Conservation (phyloP, 768 basidiomycete genomes). For the Hortiboletus flavorubellus region DNA sequence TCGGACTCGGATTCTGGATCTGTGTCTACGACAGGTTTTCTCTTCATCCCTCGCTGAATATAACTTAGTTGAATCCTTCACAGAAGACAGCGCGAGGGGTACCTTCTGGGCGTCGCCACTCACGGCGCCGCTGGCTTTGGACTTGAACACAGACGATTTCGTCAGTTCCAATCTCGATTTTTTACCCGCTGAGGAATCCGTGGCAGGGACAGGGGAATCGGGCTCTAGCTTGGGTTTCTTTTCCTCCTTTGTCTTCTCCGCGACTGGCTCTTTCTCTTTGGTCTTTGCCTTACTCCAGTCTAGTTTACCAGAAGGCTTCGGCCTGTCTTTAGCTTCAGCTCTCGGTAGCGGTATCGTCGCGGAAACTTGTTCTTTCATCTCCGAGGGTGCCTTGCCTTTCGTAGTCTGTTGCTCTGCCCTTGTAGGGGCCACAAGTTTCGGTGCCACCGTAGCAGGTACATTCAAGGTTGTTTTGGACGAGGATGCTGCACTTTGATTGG, state of each 20-base stretch:
- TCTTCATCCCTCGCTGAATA: constrained; percentile 35
- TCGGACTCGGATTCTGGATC: constrained; percentile 29
- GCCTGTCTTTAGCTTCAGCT: constrained; percentile 26
- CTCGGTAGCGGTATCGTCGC: constrained; percentile 22
- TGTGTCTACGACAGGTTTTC: constrained; percentile 38
- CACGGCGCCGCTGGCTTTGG: not conserved
- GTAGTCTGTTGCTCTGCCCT: constrained; percentile 15
- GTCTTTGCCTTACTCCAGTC: constrained; percentile 61
- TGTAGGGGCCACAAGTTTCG: constrained; percentile 8
- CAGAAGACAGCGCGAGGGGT: not conserved
- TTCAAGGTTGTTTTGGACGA: constrained; percentile 45
- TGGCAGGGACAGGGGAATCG: not conserved
- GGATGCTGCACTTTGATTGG: constrained; percentile 27
- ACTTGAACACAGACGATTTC: not conserved
- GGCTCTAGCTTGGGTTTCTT: constrained; percentile 18
- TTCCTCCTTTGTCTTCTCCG: constrained; percentile 10
- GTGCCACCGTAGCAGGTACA: constrained; percentile 14
- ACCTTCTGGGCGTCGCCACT: constrained; percentile 6
- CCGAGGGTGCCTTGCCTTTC: constrained; percentile 26
- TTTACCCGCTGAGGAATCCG: not conserved
- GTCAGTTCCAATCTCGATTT: not conserved
- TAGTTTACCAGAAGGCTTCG: constrained; percentile 46
- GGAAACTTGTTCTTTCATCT: constrained; percentile 23
- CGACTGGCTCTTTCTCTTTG: constrained; percentile 33
- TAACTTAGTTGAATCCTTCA: constrained; percentile 16